phyloP scores from a whole-genome alignment of 2,329 filamentous ascomycete species.

The Pochonia chlamydosporia region DNA sequence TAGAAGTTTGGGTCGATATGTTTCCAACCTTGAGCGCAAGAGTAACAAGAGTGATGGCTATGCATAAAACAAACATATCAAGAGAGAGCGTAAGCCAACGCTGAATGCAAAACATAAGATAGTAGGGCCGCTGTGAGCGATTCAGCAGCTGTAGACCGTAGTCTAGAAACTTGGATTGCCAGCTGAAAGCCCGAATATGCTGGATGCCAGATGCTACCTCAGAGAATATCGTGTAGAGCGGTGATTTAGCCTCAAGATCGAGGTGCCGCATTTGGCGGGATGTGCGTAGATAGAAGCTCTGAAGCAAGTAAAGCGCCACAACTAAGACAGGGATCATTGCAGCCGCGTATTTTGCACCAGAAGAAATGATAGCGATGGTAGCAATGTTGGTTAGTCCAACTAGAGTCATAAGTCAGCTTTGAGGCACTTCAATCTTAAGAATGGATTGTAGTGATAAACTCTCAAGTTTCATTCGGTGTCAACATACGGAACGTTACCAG shows the following conservation, averaged over 20 bases:
- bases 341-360: constrained; percentile 33
- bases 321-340: constrained; percentile 40
- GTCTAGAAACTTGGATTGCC: constrained; percentile 3
- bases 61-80: constrained; percentile 7
- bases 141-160: constrained; percentile 8
- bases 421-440: too few relatives aligned
- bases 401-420: background rate
- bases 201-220: constrained; percentile 9
- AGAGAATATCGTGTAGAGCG: constrained; percentile 17
- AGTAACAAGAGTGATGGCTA: too few relatives aligned
- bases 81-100: constrained; percentile 10
- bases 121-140: constrained; percentile 10
- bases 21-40: too few relatives aligned
- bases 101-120: constrained; percentile 11
- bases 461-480: background rate
- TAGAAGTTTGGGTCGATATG: too few relatives aligned
- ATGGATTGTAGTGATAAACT: too few relatives aligned
- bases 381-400: background rate
- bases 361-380: constrained; percentile 29
- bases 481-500: constrained; percentile 2
- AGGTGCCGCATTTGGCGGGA: constrained; percentile 54
- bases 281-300: constrained; percentile 52
- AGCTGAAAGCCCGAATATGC: constrained; percentile 12
- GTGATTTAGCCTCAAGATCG: constrained; percentile 53
- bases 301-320: constrained; percentile 36